Evolutionary conservation across 352 stramenopile genomes (phyloP), one percentile per base, ranked within the genome.

Genomic region (Phytophthora sansomeana): DNA sequence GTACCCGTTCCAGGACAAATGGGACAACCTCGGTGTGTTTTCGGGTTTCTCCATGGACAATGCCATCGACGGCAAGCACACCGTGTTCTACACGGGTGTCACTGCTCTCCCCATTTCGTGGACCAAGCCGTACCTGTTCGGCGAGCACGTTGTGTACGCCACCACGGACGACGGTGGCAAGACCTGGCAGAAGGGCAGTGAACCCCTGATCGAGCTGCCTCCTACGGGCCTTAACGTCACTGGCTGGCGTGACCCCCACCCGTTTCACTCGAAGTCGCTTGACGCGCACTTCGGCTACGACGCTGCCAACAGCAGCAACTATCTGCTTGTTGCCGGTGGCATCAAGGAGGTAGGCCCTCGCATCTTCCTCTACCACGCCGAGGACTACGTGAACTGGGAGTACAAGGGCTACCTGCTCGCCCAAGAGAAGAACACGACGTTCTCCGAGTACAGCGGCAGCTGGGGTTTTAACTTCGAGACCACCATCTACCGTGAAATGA

Each of bases 391-490:
- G 11, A 69, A 85, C 51, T 91, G 82, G 82, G 61, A 80, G 35
- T 91, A 87, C 77, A 81, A 88, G 72, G 82, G 82, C 3, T 89
- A 72, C 57, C 62, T 91, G 39, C 70, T 90, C 19, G 58, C 77
- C 1, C 63, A 79, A 64, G 74, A 87, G 33, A 85, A 83, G 60
- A 89, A 88, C 70, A 87, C 80, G 24, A 87, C 54, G 1, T 91
- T 89, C 58, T 90, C 81, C 28, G 29, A 41, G 39, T 89, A 81
- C 67, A 89, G 80, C 38, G 81, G 29, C 4, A 83, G 36, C 67
- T 91, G 78, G 78, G 81, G 81, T 1, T 89, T 46, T 57, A 91
- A 89, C 71, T 91, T 89, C 42, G 81, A 91, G 67, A 91, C 77
- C 10, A 85, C 75, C 35, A 86, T 83, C 63, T 91, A 86, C 63